Evolutionary conservation across 1,284 basidiomycete species (phyloP), one percentile per base, ranked within the genome.

Genomic region (Meira miltonrushii): DNA sequence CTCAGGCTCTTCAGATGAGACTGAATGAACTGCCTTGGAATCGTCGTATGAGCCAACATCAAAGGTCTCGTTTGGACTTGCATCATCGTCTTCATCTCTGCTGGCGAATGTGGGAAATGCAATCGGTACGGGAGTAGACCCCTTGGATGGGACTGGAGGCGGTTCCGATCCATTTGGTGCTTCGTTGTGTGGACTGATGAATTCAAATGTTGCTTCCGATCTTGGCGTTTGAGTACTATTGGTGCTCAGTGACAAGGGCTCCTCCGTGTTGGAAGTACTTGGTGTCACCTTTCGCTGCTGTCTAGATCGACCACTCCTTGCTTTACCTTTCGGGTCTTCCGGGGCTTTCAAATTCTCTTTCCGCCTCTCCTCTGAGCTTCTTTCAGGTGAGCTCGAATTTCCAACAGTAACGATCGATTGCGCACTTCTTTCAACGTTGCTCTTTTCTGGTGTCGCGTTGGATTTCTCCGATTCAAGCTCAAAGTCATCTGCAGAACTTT

Each of bases 401-500:
- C 50, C 39, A 39, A 33, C 50, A 41, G n/a, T 33, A 6, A 12
- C 25, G 7, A 17, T 41, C 7, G 23, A 39, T 38, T 25, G 50
- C 5, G 28, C 28, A 8, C 8, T 33, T 33, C 8, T 33, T 8
- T 33, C 28, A 3, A 8, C 28, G 8, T 33, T 33, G 8, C 8
- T 8, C 28, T 33, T 33, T 33, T 33, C 28, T 8, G 28, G 28
- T 8, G 28, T 33, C 28, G 28, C 28, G 8, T 33, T 33, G 28
- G 28, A 33, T 8, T 33, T 33, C 4, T 33, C 28, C 3, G 28
- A 33, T 33, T 33, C 28, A 33, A 33, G 28, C 8, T 33, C 28
- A 8, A 33, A 33, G 8, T 41, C 50, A 2, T 60, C 67, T 9
- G 58, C 53, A 0, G 66, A 68, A 15, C 65, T 61, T 55, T 72